phyloP scores from a whole-genome alignment of 768 basidiomycete species.

The Lactifluus volemus region DNA sequence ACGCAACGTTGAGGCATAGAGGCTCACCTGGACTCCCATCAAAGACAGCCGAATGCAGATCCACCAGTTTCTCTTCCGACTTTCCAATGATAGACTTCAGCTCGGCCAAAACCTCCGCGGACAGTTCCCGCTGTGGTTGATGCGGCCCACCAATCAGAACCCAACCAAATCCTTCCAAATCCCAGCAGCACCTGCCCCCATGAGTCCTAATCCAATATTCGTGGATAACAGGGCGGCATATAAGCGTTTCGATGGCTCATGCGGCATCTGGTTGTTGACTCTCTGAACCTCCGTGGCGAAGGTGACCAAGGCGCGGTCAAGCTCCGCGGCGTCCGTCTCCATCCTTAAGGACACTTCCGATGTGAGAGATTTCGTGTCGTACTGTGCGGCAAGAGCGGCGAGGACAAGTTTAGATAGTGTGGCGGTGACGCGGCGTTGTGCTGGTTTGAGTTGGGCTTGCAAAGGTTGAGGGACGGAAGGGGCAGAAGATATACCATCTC shows the following conservation, averaged over 20 bases:
- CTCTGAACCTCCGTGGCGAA: slow-evolving; percentile 68
- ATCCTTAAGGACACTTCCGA: slow-evolving; percentile 61
- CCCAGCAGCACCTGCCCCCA: slow-evolving; percentile 69
- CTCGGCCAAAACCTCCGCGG: slow-evolving; percentile 44
- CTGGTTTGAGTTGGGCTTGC: slow-evolving; percentile 52
- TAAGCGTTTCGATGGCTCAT: slow-evolving; percentile 40
- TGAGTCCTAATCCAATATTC: slow-evolving; percentile 67
- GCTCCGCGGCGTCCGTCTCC: slow-evolving; percentile 66
- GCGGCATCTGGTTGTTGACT: slow-evolving; percentile 32
- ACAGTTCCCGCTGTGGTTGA: slow-evolving; percentile 34
- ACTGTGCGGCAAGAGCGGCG: slow-evolving; percentile 83
- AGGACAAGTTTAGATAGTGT: slow-evolving; percentile 85
- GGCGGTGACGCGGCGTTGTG: slow-evolving; percentile 79
- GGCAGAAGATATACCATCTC: not conserved
- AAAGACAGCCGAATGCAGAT: slow-evolving; percentile 21
- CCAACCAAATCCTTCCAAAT: slow-evolving; percentile 82
- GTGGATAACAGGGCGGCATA: slow-evolving; percentile 51
- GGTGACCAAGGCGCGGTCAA: slow-evolving; percentile 59
- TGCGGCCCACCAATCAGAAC: slow-evolving; percentile 44
- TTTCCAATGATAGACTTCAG: slow-evolving; percentile 39
- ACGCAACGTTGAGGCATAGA: not conserved
- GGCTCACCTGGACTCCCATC: slow-evolving; percentile 20
- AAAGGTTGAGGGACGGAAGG: slow-evolving; percentile 36
- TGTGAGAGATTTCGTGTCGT: slow-evolving; percentile 58
- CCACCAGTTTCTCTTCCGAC: slow-evolving; percentile 43